Conservation (phyloP, 495 filamentous ascomycete genomes). For the Penicillium dipodomyicola region DNA sequence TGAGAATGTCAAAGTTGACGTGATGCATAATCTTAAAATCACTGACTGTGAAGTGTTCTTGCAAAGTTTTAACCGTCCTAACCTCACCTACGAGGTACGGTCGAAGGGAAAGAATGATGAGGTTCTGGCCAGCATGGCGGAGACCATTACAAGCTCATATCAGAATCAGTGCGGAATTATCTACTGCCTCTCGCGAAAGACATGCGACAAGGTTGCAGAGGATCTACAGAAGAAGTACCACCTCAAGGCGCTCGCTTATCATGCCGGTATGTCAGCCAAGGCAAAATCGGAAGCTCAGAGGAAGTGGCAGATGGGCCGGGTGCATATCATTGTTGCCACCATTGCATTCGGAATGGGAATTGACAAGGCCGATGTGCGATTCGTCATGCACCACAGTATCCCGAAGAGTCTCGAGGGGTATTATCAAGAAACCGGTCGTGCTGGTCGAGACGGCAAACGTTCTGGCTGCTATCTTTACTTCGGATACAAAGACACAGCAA, state of each 20-base stretch:
- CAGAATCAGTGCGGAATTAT: slow-evolving; percentile 80
- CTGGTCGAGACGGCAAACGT: slow-evolving; percentile 82
- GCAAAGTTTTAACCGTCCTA: slow-evolving; percentile 93
- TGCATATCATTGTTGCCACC: slow-evolving; percentile 94
- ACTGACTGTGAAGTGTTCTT: slow-evolving; percentile 69
- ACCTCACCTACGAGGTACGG: slow-evolving; percentile 81
- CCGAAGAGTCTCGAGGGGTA: slow-evolving; percentile 98
- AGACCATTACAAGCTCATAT: slow-evolving; percentile 66
- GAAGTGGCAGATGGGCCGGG: slow-evolving; percentile 73
- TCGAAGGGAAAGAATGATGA: slow-evolving; percentile 54
- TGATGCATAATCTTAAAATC: slow-evolving; percentile 85
- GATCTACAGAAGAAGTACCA: slow-evolving; percentile 57
- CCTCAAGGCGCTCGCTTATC: slow-evolving; percentile 80
- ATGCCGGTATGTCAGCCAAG: slow-evolving; percentile 67
- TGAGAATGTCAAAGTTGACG: slow-evolving; percentile 83
- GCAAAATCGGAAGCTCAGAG: slow-evolving; percentile 68
- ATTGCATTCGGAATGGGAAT: slow-evolving; percentile 99
- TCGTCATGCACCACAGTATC: slow-evolving; percentile 86
- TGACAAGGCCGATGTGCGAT: slow-evolving; percentile 93
- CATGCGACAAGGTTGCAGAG: slow-evolving; percentile 74
- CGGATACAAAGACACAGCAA: slow-evolving; percentile 66
- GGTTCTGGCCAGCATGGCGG: slow-evolving; percentile 63
- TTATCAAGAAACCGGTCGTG: slow-evolving; percentile 95
- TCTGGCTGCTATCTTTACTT: slow-evolving; percentile 93
- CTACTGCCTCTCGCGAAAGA: slow-evolving; percentile 83